A percentile compares a stretch with the other conserved stretches of the same genome.
Evolutionary conservation across 768 basidiomycete species (phyloP).

Genomic region (Hemileccinum impolitum): DNA sequence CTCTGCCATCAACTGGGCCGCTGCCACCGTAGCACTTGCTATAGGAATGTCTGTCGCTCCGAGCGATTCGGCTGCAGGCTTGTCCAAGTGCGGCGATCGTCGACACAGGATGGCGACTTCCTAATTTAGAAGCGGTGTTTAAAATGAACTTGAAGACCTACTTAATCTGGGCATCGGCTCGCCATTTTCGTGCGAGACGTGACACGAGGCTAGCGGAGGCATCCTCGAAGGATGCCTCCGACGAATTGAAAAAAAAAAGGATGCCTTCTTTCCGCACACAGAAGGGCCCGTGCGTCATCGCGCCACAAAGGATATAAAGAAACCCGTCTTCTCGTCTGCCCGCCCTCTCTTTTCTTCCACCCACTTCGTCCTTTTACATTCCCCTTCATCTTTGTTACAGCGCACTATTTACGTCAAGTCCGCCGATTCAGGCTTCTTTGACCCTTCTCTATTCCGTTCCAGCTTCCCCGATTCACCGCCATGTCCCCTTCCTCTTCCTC

Average conservation of each 20-base stretch:
- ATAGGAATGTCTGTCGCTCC: too few species aligned
- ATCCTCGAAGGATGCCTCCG: conserved; percentile 22
- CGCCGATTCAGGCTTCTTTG: conserved; percentile 11
- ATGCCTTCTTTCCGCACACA: conserved; percentile 15
- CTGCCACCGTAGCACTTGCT: too few species aligned
- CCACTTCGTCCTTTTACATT: conserved; percentile 16
- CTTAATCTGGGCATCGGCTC: conserved; percentile 20
- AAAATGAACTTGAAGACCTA: conserved; percentile 27
- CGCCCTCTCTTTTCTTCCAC: conserved; percentile 8
- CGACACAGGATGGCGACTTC: conserved; percentile 13
- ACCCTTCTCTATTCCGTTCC: conserved; percentile 10
- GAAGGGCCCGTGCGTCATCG: conserved; percentile 30
- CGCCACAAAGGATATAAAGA: conserved; percentile 24
- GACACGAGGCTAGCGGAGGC: conserved; percentile 19
- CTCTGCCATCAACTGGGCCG: too few species aligned
- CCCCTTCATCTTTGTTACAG: conserved; percentile 8
- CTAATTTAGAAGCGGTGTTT: conserved; percentile 14
- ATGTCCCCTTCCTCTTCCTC: conserved; percentile 26
- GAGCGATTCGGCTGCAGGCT: background rate
- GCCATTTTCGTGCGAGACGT: conserved; percentile 8
- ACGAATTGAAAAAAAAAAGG: conserved; percentile 13
- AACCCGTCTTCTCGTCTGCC: conserved; percentile 7
- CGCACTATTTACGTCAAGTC: conserved; percentile 23
- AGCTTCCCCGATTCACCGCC: conserved; percentile 24
- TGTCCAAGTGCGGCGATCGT: conserved; percentile 10